Conservation (phyloP, 495 filamentous ascomycete species). For the Penicillium subrubescens region DNA sequence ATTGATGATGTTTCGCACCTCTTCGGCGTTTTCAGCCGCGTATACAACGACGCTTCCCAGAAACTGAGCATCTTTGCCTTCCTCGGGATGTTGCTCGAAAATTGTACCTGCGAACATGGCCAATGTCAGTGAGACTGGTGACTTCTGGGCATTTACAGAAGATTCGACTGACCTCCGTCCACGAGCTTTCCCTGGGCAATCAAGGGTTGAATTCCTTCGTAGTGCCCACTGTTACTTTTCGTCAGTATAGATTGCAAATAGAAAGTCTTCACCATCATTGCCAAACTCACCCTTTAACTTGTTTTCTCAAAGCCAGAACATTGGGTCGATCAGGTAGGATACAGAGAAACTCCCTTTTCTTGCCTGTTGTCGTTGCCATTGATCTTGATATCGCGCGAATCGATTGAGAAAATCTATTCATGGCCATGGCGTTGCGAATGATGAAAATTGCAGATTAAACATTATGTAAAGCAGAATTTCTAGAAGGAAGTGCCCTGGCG, state of each 20-base stretch:
- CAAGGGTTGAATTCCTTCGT: constrained; percentile 23
- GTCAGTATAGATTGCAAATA: not conserved
- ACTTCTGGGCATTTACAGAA: not conserved
- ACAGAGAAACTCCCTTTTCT: constrained; percentile 26
- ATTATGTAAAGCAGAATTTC: not conserved
- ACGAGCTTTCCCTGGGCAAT: constrained; percentile 25
- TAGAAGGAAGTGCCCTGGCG: no score
- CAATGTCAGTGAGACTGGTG: not conserved
- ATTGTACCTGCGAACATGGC: constrained; percentile 54
- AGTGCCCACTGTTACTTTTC: constrained; percentile 16
- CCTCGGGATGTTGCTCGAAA: constrained; percentile 56
- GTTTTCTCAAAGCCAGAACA: constrained; percentile 12
- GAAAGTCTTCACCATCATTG: not conserved
- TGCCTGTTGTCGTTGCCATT: not conserved
- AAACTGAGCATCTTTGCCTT: constrained; percentile 60
- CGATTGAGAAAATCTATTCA: not conserved
- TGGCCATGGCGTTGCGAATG: not conserved
- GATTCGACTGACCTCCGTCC: constrained; percentile 23
- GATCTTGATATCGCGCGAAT: not conserved
- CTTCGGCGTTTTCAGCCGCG: constrained; percentile 62
- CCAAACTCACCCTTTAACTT: constrained; percentile 16
- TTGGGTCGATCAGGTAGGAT: constrained; percentile 27
- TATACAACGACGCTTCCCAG: constrained; percentile 66
- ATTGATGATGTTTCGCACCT: constrained; percentile 62
- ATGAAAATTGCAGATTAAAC: not conserved